A percentile compares a stretch with the other conserved stretches of the same genome.
Evolutionary conservation across 768 basidiomycete species (phyloP).

Genomic region (Kwoniella newhampshirensis): DNA sequence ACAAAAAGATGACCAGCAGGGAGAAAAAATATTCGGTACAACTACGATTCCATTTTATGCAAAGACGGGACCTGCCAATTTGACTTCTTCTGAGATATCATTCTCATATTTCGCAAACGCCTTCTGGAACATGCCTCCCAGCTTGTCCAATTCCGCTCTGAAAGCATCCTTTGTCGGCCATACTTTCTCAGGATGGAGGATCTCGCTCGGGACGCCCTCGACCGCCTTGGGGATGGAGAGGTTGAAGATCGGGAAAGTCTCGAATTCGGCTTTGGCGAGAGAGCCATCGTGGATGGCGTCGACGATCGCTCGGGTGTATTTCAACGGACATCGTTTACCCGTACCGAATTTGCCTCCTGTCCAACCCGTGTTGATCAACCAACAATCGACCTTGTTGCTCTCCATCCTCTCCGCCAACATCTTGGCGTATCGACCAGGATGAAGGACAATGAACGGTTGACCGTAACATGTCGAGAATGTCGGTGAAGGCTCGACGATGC

Average conservation of each 20-base stretch:
- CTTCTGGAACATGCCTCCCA: slow-evolving; percentile 89
- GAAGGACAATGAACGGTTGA: slow-evolving; percentile 98
- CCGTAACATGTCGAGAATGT: slow-evolving; percentile 99
- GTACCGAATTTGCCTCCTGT: slow-evolving; percentile 88
- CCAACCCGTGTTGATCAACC: slow-evolving; percentile 93
- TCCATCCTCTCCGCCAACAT: slow-evolving; percentile 97
- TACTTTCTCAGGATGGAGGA: slow-evolving; percentile 82
- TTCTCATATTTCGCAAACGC: slow-evolving; percentile 89
- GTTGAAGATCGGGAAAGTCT: slow-evolving; percentile 76
- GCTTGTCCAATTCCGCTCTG: slow-evolving; percentile 79
- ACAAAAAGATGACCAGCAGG: not conserved
- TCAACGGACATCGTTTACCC: slow-evolving; percentile 94
- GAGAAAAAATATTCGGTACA: no score
- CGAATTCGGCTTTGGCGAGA: slow-evolving; percentile 81
- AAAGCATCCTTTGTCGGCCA: slow-evolving; percentile 90
- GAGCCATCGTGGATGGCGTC: slow-evolving; percentile 94
- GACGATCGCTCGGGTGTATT: slow-evolving; percentile 92
- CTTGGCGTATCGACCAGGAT: slow-evolving; percentile 90
- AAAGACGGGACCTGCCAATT: slow-evolving; percentile 70
- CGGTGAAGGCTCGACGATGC: slow-evolving; percentile 94
- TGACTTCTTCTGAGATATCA: slow-evolving; percentile 77
- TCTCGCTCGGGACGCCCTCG: slow-evolving; percentile 82
- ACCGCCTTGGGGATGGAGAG: slow-evolving; percentile 78
- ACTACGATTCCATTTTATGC: slow-evolving; percentile 1
- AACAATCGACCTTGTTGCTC: slow-evolving; percentile 84